Conservation (phyloP, 805 yeast species). For the Schwanniomyces pseudopolymorphus region DNA sequence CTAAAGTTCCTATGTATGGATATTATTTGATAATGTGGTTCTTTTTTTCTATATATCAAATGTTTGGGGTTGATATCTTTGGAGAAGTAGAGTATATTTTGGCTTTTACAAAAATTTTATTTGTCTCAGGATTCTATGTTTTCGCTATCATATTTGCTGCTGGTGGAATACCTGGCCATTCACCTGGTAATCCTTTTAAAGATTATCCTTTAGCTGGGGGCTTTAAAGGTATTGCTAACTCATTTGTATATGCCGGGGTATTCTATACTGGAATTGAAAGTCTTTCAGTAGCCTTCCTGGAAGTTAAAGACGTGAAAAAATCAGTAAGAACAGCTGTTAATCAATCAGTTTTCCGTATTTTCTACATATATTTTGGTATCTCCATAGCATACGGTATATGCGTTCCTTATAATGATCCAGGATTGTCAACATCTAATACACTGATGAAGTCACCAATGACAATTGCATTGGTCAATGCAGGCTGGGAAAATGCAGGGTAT, state of each 20-base stretch:
- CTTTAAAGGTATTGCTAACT: constrained; percentile 40
- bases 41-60: constrained; percentile 35
- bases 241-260: constrained; percentile 48
- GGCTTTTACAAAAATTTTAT: constrained; percentile 40
- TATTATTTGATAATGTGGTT: constrained; percentile 46
- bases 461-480: constrained; percentile 11
- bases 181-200: constrained; percentile 12
- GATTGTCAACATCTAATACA: constrained; percentile 8
- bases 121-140: constrained; percentile 22
- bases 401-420: constrained; percentile 5
- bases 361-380: constrained; percentile 4
- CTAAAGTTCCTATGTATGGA: constrained; percentile 27
- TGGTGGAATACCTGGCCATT: constrained; percentile 4
- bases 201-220: constrained; percentile 8
- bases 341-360: constrained; percentile 8
- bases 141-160: constrained; percentile 27
- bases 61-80: constrained; percentile 26
- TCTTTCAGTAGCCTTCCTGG: constrained; percentile 5
- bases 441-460: constrained; percentile 12
- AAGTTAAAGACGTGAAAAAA: constrained; percentile 2
- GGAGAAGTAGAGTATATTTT: constrained; percentile 28
- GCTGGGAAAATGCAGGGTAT: constrained; percentile 12
- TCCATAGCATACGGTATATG: constrained; percentile 4
- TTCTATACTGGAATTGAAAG: constrained; percentile 16
- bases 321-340: constrained; percentile 11